Evolutionary conservation across 257 asterid genomes (phyloP).

Genomic region (Scutellaria barbata): DNA sequence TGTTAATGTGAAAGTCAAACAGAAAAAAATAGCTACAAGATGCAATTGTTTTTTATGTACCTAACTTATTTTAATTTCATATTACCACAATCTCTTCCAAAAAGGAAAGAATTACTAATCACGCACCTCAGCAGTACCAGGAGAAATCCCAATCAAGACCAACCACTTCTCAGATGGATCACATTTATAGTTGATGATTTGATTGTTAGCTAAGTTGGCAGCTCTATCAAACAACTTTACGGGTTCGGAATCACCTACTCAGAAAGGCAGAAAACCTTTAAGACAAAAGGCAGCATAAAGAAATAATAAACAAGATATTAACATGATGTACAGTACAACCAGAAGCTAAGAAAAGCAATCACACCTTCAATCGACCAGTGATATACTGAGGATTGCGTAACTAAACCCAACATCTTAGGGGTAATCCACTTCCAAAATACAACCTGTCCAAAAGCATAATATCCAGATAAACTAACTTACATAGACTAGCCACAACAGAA

Average conservation of each 20-base stretch:
- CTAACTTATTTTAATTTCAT: neutral
- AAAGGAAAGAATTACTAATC: slow-evolving; percentile 10
- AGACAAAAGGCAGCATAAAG: slow-evolving; percentile 1
- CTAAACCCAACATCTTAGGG: slow-evolving; percentile 89
- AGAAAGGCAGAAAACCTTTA: slow-evolving; percentile 20
- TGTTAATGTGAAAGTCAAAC: neutral
- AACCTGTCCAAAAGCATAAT: slow-evolving; percentile 51
- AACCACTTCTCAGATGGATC: slow-evolving; percentile 96
- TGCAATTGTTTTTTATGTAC: neutral
- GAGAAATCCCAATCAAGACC: slow-evolving; percentile 94
- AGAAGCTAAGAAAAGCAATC: slow-evolving; percentile 26
- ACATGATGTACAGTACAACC: neutral
- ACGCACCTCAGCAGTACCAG: slow-evolving; percentile 90
- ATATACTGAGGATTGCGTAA: slow-evolving; percentile 82
- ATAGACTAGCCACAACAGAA: slow-evolving; percentile 16
- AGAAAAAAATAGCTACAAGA: neutral
- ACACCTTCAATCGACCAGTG: slow-evolving; percentile 95
- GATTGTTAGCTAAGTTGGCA: slow-evolving; percentile 83
- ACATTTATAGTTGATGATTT: slow-evolving; percentile 84
- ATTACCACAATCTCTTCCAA: slow-evolving; percentile 7
- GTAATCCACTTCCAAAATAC: slow-evolving; percentile 97
- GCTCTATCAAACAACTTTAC: slow-evolving; percentile 88
- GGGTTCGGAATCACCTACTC: slow-evolving; percentile 88
- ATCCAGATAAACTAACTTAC: slow-evolving; percentile 19
- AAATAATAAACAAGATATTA: neutral